phyloP scores from a whole-genome alignment of 2,329 filamentous ascomycete species.

The Trichoderma asperellum region DNA sequence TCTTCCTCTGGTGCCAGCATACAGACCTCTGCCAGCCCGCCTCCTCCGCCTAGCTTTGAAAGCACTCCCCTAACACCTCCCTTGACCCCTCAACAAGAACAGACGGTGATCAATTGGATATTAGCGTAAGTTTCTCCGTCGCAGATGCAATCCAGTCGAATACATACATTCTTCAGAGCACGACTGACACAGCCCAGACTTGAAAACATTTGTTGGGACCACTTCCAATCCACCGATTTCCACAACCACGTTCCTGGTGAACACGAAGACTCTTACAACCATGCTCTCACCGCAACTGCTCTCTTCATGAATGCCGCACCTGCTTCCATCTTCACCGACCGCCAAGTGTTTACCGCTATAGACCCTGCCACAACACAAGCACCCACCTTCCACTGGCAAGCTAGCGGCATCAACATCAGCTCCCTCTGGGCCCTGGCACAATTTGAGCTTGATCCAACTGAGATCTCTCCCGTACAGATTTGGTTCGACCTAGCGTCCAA shows the following conservation, averaged over 20 bases:
- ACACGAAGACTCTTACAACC: constrained; percentile 43
- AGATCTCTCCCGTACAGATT: constrained; percentile 57
- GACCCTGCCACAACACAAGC: constrained; percentile 32
- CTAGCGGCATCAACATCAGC: constrained; percentile 47
- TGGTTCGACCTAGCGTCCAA: constrained; percentile 57
- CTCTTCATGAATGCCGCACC: constrained; percentile 49
- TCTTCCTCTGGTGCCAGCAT: constrained; percentile 33
- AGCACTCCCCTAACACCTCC: constrained; percentile 28
- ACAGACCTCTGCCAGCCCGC: constrained; percentile 32
- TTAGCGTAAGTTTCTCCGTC: constrained; percentile 49
- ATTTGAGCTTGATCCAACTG: constrained; percentile 46
- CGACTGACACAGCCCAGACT: constrained; percentile 42
- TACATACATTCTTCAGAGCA: neutral
- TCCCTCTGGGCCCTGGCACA: constrained; percentile 51
- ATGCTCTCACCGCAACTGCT: constrained; percentile 51
- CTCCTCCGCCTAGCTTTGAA: constrained; percentile 31
- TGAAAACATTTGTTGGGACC: constrained; percentile 58
- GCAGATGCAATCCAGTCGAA: neutral
- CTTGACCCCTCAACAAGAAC: constrained; percentile 46
- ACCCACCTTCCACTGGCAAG: constrained; percentile 43
- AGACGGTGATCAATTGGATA: constrained; percentile 57
- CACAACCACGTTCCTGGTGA: constrained; percentile 36
- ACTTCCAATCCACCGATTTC: constrained; percentile 50
- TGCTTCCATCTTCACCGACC: constrained; percentile 39
- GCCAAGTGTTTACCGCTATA: constrained; percentile 22